phyloP scores from a whole-genome alignment of 495 filamentous ascomycete genomes.

The Alectoria sarmentosa region DNA sequence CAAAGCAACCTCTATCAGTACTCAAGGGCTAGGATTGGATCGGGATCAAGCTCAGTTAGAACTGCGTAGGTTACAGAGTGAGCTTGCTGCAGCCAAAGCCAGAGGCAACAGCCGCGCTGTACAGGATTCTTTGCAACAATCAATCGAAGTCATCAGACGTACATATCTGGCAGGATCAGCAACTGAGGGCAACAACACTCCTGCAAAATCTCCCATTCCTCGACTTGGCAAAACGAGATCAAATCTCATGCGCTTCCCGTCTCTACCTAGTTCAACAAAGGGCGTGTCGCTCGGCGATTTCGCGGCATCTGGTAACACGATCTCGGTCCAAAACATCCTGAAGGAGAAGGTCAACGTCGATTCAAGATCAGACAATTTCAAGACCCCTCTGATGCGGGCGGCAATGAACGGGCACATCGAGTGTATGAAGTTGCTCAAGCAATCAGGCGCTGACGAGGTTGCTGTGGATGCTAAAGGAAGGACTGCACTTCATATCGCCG shows the following conservation, averaged over 20 bases:
- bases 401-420: slow-evolving; percentile 17
- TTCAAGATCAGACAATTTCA: slow-evolving; percentile 7
- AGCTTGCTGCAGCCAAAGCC: slow-evolving; percentile 17
- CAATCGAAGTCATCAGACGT: slow-evolving; percentile 16
- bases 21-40: background rate
- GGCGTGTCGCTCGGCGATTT: slow-evolving; percentile 14
- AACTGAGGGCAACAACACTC: background rate
- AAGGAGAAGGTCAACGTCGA: slow-evolving; percentile 13
- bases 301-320: slow-evolving; percentile 13
- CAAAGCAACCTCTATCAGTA: slow-evolving; percentile 8
- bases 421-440: slow-evolving; percentile 15
- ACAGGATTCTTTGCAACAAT: slow-evolving; percentile 18
- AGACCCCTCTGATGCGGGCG: slow-evolving; percentile 21
- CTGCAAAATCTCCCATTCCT: background rate
- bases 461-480: slow-evolving; percentile 17
- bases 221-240: slow-evolving; percentile 3
- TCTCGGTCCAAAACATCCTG: slow-evolving; percentile 10
- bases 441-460: slow-evolving; percentile 19
- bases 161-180: slow-evolving; percentile 13
- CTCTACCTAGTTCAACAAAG: slow-evolving; percentile 12
- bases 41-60: slow-evolving; percentile 16
- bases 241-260: slow-evolving; percentile 9
- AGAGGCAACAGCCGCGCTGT: slow-evolving; percentile 8
- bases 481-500: slow-evolving; percentile 18
- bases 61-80: slow-evolving; percentile 9